phyloP scores from a whole-genome alignment of 2,329 filamentous ascomycete genomes.

The Trichoderma sp. region DNA sequence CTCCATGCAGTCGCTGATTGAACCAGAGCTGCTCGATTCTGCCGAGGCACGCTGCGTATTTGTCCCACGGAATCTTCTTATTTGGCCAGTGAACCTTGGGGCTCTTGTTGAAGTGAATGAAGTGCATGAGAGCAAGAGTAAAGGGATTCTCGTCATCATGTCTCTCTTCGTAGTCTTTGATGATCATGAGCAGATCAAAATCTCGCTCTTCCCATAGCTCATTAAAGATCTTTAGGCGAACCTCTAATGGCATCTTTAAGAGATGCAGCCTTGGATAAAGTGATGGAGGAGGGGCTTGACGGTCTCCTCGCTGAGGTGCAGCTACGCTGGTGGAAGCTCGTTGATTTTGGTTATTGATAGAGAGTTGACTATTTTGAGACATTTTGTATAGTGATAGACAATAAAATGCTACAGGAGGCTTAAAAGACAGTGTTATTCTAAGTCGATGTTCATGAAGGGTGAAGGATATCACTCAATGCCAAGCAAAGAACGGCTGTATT shows the following conservation, averaged over 20 bases:
- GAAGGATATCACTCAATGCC: neutral
- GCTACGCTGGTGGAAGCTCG: neutral
- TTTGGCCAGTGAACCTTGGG: neutral
- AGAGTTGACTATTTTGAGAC: neutral
- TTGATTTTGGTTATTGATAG: neutral
- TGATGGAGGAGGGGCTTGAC: neutral
- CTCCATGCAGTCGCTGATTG: neutral
- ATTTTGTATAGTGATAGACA: neutral
- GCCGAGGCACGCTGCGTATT: neutral
- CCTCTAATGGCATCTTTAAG: conserved; percentile 4
- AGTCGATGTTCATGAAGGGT: neutral
- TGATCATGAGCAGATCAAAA: conserved; percentile 1
- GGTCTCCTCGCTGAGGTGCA: neutral
- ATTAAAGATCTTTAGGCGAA: conserved; percentile 8
- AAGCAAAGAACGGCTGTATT: neutral
- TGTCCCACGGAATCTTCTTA: neutral
- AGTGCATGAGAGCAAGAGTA: conserved; percentile 2
- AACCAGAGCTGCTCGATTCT: neutral
- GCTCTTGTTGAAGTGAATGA: neutral
- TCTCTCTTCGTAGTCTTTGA: conserved; percentile 14
- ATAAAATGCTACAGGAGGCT: neutral
- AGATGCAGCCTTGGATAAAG: neutral
- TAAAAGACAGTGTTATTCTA: neutral
- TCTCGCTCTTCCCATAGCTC: neutral
- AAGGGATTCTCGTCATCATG: neutral